phyloP scores from a whole-genome alignment of 1,139 yeast species.

The Pichia sp. region DNA sequence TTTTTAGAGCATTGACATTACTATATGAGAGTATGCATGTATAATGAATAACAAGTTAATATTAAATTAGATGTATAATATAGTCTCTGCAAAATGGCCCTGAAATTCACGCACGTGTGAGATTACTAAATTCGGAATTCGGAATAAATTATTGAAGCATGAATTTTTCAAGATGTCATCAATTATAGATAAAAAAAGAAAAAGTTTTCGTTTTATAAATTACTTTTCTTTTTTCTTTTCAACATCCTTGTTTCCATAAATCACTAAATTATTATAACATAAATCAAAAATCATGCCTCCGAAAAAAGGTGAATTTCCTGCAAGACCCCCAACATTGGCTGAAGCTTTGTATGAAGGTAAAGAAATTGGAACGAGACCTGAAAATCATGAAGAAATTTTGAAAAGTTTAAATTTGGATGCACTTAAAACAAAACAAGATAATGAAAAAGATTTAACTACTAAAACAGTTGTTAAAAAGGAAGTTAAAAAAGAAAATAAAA shows the following conservation, averaged over 20 bases:
- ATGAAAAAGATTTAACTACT: background rate
- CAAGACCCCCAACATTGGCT: constrained; percentile 17
- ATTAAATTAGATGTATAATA: too few species aligned
- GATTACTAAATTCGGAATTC: background rate
- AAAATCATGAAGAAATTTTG: constrained; percentile 9
- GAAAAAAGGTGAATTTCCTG: constrained; percentile 17
- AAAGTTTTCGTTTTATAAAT: too few species aligned
- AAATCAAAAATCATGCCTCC: constrained; percentile 3
- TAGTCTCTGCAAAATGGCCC: too few species aligned
- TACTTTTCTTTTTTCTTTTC: too few species aligned
- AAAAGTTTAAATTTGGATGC: constrained; percentile 7
- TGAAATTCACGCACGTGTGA: background rate
- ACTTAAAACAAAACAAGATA: background rate
- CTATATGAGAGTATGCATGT: too few species aligned
- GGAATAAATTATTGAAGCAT: too few species aligned
- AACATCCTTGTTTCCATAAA: too few species aligned
- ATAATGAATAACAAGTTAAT: too few species aligned
- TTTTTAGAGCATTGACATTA: too few species aligned
- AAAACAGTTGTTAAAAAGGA: background rate
- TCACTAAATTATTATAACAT: background rate
- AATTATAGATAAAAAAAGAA: too few species aligned
- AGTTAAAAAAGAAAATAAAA: background rate
- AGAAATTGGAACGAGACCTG: constrained; percentile 14
- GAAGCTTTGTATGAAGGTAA: constrained; percentile 14
- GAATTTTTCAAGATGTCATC: too few species aligned